Percentiles rank a stretch among this genome's conserved stretches.
phyloP scores from a whole-genome alignment of 2,329 filamentous ascomycete genomes.

The Emydomyces testavorans region DNA sequence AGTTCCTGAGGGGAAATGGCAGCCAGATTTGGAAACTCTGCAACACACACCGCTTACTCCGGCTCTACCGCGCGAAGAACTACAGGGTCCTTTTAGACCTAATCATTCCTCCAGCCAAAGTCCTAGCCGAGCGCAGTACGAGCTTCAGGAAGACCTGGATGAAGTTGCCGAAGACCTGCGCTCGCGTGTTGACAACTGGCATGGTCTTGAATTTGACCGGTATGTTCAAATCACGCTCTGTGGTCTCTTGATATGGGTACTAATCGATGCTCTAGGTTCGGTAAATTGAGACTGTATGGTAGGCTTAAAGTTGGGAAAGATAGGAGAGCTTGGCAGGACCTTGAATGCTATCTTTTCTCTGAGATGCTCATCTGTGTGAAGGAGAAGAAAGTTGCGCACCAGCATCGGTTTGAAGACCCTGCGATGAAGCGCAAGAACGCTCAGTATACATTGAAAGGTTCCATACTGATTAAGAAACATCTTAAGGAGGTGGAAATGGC shows the following conservation, averaged over 20 bases:
- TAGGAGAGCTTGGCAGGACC: slow-evolving; percentile 89
- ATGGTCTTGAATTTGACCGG: slow-evolving; percentile 82
- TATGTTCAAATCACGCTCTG: slow-evolving; percentile 29
- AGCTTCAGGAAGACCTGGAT: slow-evolving; percentile 64
- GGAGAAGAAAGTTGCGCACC: slow-evolving; percentile 64
- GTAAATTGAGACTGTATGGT: slow-evolving; percentile 79
- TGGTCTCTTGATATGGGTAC: not conserved
- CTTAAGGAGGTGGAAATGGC: slow-evolving; percentile 72
- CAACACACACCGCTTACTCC: slow-evolving; percentile 42
- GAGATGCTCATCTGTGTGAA: slow-evolving; percentile 99
- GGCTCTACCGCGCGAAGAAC: slow-evolving; percentile 38
- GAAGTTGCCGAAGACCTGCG: slow-evolving; percentile 78
- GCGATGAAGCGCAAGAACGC: slow-evolving; percentile 50
- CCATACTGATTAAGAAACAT: slow-evolving; percentile 96
- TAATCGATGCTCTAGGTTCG: slow-evolving; percentile 51
- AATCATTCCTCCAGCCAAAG: slow-evolving; percentile 15
- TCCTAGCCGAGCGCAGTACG: slow-evolving; percentile 47
- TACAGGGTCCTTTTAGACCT: slow-evolving; percentile 42
- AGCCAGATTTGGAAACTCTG: slow-evolving; percentile 69
- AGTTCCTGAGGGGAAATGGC: slow-evolving; percentile 86
- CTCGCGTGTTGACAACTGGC: slow-evolving; percentile 93
- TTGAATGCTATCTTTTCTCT: slow-evolving; percentile 92
- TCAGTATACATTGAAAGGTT: slow-evolving; percentile 86
- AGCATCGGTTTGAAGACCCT: slow-evolving; percentile 49
- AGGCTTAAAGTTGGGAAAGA: slow-evolving; percentile 92